phyloP scores from a whole-genome alignment of 305 asterid species.

The Solanum chacoense region DNA sequence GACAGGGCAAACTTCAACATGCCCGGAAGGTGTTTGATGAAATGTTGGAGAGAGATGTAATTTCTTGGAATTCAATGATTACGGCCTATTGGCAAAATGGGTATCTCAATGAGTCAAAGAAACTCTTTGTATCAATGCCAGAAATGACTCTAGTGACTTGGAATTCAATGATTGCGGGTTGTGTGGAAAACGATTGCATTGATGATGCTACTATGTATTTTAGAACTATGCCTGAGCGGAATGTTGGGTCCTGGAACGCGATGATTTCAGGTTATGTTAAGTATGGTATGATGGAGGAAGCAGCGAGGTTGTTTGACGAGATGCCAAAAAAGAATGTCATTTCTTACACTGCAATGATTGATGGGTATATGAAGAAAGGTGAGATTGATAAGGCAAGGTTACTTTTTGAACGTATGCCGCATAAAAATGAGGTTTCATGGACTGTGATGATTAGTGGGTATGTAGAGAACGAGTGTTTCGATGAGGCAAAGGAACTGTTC shows the following conservation, averaged over 20 bases:
- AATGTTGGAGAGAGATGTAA: background rate
- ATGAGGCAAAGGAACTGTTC: conserved; percentile 6
- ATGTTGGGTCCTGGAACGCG: conserved; percentile 7
- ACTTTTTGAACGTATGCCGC: conserved; percentile 8
- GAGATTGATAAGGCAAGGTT: conserved; percentile 3
- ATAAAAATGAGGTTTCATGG: conserved; percentile 12
- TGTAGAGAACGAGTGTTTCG: conserved; percentile 5
- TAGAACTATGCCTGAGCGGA: conserved; percentile 7
- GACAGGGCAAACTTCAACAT: background rate
- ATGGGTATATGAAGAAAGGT: background rate
- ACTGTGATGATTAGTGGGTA: conserved; percentile 9
- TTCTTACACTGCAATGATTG: conserved; percentile 10
- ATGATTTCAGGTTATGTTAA: conserved; percentile 9
- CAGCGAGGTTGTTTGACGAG: conserved; percentile 5
- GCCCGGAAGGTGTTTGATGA: conserved; percentile 15
- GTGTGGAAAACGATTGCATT: conserved; percentile 5
- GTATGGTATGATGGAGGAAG: conserved; percentile 4
- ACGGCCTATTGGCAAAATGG: conserved; percentile 12
- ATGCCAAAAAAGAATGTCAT: conserved; percentile 10
- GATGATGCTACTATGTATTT: conserved; percentile 8
- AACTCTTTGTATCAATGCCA: conserved; percentile 7
- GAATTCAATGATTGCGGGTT: conserved; percentile 12
- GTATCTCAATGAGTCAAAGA: background rate
- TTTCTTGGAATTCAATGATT: conserved; percentile 13
- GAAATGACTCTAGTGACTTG: conserved; percentile 6